These are phyloP conservation scores for Metschnikowia kunwiensis DNA, from an alignment of 805 yeast genomes.

Conservation along the genomic window DNA sequence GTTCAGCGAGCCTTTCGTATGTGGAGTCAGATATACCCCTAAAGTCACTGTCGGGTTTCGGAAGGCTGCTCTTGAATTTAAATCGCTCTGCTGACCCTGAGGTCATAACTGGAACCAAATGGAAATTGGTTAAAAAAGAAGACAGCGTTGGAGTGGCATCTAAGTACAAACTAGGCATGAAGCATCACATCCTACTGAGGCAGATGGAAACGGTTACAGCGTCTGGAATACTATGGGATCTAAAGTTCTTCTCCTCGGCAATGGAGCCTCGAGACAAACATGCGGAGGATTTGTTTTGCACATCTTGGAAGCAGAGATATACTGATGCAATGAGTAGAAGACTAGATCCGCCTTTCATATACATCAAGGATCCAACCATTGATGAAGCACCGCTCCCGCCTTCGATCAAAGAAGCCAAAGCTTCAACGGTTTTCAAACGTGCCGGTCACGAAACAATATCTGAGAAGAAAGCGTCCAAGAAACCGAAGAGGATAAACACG, in stretches of 20 bases:
- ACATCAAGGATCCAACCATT: constrained; percentile 12
- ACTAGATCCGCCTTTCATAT: constrained; percentile 13
- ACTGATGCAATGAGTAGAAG: constrained; percentile 9
- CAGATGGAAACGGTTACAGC: not conserved
- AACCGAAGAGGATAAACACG: constrained; percentile 11
- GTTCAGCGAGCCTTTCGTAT: constrained; percentile 8
- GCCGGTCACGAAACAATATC: constrained; percentile 5
- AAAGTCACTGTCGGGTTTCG: constrained; percentile 4
- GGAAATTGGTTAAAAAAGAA: constrained; percentile 18
- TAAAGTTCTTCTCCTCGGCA: constrained; percentile 16
- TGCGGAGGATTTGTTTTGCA: constrained; percentile 6
- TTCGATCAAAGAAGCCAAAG: not conserved
- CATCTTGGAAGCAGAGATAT: constrained; percentile 19
- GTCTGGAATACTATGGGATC: constrained; percentile 14
- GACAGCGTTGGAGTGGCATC: constrained; percentile 12
- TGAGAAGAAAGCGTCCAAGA: constrained; percentile 1
- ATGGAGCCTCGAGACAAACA: constrained; percentile 4
- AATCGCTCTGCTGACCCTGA: not conserved
- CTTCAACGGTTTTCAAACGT: constrained; percentile 3
- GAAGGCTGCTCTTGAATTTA: constrained; percentile 1
- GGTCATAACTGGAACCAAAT: constrained; percentile 23
- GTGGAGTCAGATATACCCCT: constrained; percentile 17
- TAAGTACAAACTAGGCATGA: constrained; percentile 27
- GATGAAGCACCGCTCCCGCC: too few species aligned
- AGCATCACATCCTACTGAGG: constrained; percentile 20